Percentiles rank a stretch among this genome's conserved stretches.
phyloP scores from a whole-genome alignment of 2,329 filamentous ascomycete species.

The Cordyceps cicadae region DNA sequence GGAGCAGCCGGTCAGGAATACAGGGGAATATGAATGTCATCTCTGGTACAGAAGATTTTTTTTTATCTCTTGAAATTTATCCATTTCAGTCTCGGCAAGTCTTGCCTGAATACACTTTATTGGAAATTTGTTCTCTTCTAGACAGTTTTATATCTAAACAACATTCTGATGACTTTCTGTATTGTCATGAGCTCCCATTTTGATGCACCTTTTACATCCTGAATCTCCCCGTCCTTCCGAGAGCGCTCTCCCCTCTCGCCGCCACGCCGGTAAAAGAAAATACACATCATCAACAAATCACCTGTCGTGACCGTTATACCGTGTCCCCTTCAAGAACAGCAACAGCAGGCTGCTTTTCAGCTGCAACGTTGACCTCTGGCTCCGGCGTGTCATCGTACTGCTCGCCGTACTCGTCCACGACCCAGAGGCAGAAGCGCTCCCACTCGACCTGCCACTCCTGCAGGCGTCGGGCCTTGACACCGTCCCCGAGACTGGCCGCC shows the following conservation, averaged over 20 bases:
- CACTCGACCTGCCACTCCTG: slow-evolving; percentile 74
- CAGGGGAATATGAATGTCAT: background rate
- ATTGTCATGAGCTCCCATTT: no score
- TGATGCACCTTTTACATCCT: background rate
- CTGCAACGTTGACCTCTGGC: background rate
- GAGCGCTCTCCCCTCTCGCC: background rate
- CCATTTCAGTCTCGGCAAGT: no score
- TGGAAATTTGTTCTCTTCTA: background rate
- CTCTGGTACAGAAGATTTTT: background rate
- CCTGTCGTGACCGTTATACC: background rate
- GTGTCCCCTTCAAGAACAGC: background rate
- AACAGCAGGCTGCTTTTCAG: background rate
- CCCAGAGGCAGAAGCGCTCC: slow-evolving; percentile 86
- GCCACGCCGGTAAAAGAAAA: background rate
- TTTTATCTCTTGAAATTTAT: background rate
- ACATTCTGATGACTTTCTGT: background rate
- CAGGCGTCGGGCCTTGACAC: slow-evolving; percentile 63
- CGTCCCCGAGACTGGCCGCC: slow-evolving; percentile 62
- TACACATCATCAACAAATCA: background rate
- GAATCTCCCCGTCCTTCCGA: background rate
- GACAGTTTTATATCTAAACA: background rate
- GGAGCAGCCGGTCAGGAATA: no score
- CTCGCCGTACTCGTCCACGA: slow-evolving; percentile 66
- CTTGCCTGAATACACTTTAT: no score
- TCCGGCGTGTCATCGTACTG: slow-evolving; percentile 45